Evolutionary conservation across 2,329 filamentous ascomycete species (phyloP).

Genomic region (Cladosporium cucumerinum): DNA sequence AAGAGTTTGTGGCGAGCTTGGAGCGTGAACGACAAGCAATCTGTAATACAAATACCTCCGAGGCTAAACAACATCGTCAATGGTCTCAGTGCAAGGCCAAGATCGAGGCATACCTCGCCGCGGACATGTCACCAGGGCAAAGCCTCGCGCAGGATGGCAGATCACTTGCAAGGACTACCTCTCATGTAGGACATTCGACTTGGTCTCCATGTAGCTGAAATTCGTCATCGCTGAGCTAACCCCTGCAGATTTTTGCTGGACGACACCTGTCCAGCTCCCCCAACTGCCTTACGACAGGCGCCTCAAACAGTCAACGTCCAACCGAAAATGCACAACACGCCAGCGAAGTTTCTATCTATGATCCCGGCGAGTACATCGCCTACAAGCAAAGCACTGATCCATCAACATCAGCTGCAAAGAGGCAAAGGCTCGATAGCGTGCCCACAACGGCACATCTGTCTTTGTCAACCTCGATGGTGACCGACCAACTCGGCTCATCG

Average conservation of each 20-base stretch:
- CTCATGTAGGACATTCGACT: not conserved
- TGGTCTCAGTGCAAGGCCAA: conserved; percentile 33
- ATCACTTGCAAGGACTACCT: not conserved
- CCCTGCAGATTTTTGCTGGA: not conserved
- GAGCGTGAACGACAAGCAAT: conserved; percentile 38
- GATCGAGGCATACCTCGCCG: conserved; percentile 22
- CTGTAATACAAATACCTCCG: conserved; percentile 33
- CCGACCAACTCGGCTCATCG: conserved; percentile 5
- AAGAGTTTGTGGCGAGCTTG: conserved; percentile 20
- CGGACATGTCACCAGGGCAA: not conserved
- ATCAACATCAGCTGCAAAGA: conserved; percentile 24
- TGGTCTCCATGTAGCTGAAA: not conserved
- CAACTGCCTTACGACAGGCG: not conserved
- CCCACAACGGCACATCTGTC: conserved; percentile 20
- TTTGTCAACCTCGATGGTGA: conserved; percentile 20
- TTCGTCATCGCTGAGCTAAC: not conserved
- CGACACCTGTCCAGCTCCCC: not conserved
- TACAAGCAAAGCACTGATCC: conserved; percentile 21
- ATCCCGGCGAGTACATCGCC: conserved; percentile 31
- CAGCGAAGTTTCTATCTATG: conserved; percentile 25
- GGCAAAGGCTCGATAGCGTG: conserved; percentile 24
- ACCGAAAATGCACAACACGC: not conserved
- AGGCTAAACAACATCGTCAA: conserved; percentile 35
- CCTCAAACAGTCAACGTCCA: not conserved
- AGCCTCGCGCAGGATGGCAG: not conserved